These are phyloP conservation scores for Colletotrichum liaoningense DNA, from an alignment of 2,329 filamentous ascomycete genomes.

Conservation along the genomic window DNA sequence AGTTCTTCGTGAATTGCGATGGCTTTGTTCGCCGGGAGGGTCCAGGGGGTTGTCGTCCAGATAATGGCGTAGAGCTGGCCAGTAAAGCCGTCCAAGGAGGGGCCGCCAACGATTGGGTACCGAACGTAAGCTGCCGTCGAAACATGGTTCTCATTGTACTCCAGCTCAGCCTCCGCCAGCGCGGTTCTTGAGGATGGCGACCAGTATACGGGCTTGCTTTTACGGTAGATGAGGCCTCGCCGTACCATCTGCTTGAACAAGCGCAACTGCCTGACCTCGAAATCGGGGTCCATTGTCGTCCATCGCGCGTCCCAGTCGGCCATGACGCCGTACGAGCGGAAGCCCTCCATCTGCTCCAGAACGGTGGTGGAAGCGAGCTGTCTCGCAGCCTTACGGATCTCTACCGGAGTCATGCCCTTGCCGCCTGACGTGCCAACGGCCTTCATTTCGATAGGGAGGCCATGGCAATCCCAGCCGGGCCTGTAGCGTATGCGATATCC, in stretches of 20 bases:
- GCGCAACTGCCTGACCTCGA: constrained; percentile 79
- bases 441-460: constrained; percentile 96
- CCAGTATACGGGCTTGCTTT: constrained; percentile 89
- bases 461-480: constrained; percentile 98
- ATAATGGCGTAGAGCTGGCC: constrained; percentile 81
- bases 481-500: constrained; percentile 81
- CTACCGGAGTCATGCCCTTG: constrained; percentile 61
- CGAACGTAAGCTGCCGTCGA: constrained; percentile 83
- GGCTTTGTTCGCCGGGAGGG: constrained; percentile 89
- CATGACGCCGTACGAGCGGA: constrained; percentile 82
- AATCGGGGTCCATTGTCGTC: constrained; percentile 81
- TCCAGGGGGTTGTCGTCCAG: constrained; percentile 99
- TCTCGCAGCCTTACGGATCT: constrained; percentile 73
- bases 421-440: constrained; percentile 72
- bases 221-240: constrained; percentile 79
- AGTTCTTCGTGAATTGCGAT: constrained; percentile 85
- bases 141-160: constrained; percentile 81
- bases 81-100: constrained; percentile 51
- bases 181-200: constrained; percentile 83
- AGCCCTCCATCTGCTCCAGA: constrained; percentile 77
- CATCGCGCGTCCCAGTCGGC: constrained; percentile 82
- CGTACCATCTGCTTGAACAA: constrained; percentile 82
- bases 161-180: constrained; percentile 85
- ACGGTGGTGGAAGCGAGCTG: constrained; percentile 76
- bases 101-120: constrained; percentile 73